Base-by-base conservation (phyloP, 495 filamentous ascomycete genomes). In the Chlorociboria aeruginascens region DNA sequence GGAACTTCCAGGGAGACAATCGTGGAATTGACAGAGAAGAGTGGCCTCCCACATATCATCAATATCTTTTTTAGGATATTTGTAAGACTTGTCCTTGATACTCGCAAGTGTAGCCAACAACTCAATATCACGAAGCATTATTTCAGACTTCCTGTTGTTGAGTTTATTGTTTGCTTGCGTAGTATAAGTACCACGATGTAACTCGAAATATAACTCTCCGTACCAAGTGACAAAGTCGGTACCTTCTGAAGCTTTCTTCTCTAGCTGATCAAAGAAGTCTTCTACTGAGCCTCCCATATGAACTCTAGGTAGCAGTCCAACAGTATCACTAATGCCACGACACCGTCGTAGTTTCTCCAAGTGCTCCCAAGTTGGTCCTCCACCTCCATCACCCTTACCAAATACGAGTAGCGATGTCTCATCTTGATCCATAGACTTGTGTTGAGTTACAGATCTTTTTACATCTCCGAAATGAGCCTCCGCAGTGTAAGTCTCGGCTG, bases 141-240 rank as follows among this genome's bases (percentile, higher is more conserved):
- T 77, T 61, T 98, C 92, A 0, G 87, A 71, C 55, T 79, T 82
- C 43, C 92, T 77, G 60, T 98, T 98, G 66, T 90, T 89, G 46
- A 78, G 77, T 65, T 98, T 98, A 67, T 95, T 98, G 64, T 95
- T 94, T 37, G 89, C 84, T 61, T 98, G 92, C 0, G 90, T 95
- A 1, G 92, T 98, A 66, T 97, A 97, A 7, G 88, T 95, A 43
- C 92, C 92, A 43, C 92, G 82, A 60, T 98, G 92, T 20, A 97
- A 74, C 65, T 98, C 92, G 57, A 98, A 90, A 63, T 98, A 98
- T 16, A 98, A 77, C 68, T 98, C 92, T 28, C 92, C 92, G 59
- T 95, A 95, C 92, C 92, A 98, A 0, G 92, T 96, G 28, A 85
- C 83, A 34, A 95, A 81, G n/a, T 86, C 70, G 1, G 78, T 77